Evolutionary conservation across 1,284 basidiomycete species (phyloP).

Genomic region (Pseudozyma flocculosa): DNA sequence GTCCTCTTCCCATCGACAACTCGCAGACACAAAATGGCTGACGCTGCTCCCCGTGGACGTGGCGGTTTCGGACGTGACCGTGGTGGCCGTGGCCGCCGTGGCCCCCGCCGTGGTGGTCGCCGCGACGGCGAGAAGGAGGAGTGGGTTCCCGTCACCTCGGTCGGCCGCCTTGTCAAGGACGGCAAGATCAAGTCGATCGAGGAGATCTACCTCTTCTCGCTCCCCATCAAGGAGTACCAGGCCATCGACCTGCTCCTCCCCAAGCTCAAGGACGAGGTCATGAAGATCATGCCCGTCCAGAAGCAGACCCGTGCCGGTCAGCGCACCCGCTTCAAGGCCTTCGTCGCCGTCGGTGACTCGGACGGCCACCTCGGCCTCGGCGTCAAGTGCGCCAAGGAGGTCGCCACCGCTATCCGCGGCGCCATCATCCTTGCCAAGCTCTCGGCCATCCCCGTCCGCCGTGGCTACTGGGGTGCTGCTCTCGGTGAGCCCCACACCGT

Average conservation of each 20-base stretch:
- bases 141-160: conserved; percentile 94
- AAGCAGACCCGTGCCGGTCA: conserved; percentile 99
- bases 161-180: conserved; percentile 98
- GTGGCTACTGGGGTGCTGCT: conserved; percentile 91
- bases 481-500: conserved; percentile 96
- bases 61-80: conserved; percentile 62
- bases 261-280: conserved; percentile 76
- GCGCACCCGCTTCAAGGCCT: conserved; percentile 99
- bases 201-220: conserved; percentile 99
- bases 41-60: conserved; percentile 63
- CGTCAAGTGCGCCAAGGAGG: conserved; percentile 99
- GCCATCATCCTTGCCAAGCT: conserved; percentile 97
- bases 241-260: conserved; percentile 57
- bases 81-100: conserved; percentile 79
- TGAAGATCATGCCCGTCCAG: conserved; percentile 99
- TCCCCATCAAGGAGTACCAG: conserved; percentile 66
- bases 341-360: conserved; percentile 96
- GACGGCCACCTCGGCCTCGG: conserved; percentile 97
- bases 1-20: not conserved
- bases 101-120: conserved; percentile 89
- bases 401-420: conserved; percentile 97
- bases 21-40: conserved; percentile 52
- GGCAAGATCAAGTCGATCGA: conserved; percentile 99
- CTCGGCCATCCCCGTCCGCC: conserved; percentile 89
- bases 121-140: conserved; percentile 97